Evolutionary conservation across 2,329 filamentous ascomycete genomes (phyloP).

Genomic region (Aureobasidium sp.): DNA sequence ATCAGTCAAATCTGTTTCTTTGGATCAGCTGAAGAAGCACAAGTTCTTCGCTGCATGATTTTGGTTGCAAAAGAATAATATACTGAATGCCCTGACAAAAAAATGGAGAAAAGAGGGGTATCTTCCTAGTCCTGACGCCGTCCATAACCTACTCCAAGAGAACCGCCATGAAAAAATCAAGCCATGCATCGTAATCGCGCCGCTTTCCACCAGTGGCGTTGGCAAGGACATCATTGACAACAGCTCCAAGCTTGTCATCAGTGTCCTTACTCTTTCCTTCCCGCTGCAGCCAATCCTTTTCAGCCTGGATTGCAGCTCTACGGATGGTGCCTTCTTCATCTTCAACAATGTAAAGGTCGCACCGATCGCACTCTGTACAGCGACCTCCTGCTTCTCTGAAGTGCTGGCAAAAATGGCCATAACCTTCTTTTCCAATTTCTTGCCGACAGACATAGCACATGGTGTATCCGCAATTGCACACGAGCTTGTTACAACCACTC

Average conservation of each 20-base stretch:
- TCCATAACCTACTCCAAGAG: constrained; percentile 17
- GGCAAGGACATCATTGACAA: constrained; percentile 23
- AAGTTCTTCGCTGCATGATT: not conserved
- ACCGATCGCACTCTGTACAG: constrained; percentile 68
- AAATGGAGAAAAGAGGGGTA: not conserved
- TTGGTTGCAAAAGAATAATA: not conserved
- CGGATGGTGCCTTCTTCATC: constrained; percentile 39
- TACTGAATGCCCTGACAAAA: not conserved
- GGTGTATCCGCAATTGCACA: constrained; percentile 89
- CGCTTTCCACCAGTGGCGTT: constrained; percentile 14
- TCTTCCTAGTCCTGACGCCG: constrained; percentile 1
- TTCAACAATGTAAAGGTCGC: constrained; percentile 44
- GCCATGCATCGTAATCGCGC: constrained; percentile 19
- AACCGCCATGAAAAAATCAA: constrained; percentile 23
- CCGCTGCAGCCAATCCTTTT: constrained; percentile 39
- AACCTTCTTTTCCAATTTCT: constrained; percentile 61
- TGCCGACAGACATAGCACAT: constrained; percentile 95
- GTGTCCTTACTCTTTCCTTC: constrained; percentile 24
- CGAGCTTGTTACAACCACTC: constrained; percentile 92
- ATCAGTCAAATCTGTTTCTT: not conserved
- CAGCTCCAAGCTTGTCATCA: constrained; percentile 16
- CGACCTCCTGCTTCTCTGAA: constrained; percentile 73
- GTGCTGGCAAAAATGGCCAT: constrained; percentile 93
- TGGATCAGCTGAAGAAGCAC: constrained; percentile 13
- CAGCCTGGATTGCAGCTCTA: constrained; percentile 37